Evolutionary conservation across 306 rosid genomes (phyloP), one percentile per base, ranked within the genome.

Genomic region (Arachis hypogaea): DNA sequence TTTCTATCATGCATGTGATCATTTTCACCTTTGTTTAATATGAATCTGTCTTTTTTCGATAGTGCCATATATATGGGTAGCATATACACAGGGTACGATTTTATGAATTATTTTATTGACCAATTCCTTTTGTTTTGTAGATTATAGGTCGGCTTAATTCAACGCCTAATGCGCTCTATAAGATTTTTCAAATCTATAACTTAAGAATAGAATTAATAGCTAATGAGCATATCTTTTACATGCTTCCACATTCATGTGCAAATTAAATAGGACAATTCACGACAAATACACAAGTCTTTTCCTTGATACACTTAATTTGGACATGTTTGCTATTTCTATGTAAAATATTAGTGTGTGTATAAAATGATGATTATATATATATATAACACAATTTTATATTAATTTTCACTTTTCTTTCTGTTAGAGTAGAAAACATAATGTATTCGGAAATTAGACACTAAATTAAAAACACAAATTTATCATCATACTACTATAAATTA

Each of bases 211-310:
- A 60, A 38, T 60, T 41, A 8, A 3, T 62, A 40, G 30, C 16
- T 60, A 41, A 45, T 45, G 59, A 11, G 38, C 41, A 68, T 42
- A 45, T 74, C 12, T 4, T 43, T 49, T 4, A 45, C 73, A 61
- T 59, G 75, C 38, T 77, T 51, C 9, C 59, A 44, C 50, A 36
- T 73, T 8, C 83, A 80, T 74, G 80, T 74, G 83, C 79, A 45
- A 45, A 22, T 22, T 22, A 22, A 46, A 69, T 63, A 68, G 63
- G 63, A 61, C 83, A 45, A 52, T 62, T 68, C 76, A 74, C 63
- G 50, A 74, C 72, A 74, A 73, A 0, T 55, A 49, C 62, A 33
- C 38, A 36, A 59, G 44, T 63, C 67, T 54, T 73, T 73, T 72
- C 82, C 56, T 33, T 54, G 52, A 59, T 73, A 50, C 66, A 72